Base-by-base conservation (phyloP, 179 eudicot species). In the Vitellaria paradoxa region DNA sequence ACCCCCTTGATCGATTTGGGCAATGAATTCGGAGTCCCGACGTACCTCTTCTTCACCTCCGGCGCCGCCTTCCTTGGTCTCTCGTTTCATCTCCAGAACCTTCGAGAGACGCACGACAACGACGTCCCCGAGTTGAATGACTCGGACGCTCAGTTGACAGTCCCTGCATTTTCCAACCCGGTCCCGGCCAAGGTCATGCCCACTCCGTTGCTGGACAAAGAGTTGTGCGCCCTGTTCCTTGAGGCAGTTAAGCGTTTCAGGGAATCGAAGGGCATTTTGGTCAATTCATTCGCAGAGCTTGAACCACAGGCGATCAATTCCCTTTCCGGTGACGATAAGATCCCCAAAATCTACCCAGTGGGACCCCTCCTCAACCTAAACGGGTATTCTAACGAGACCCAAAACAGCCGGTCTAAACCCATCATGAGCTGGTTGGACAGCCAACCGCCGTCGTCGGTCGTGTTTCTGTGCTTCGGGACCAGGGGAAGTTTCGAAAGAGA, bases 401-500 rank as follows among this genome's bases (percentile, higher is more conserved):
- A 68, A 52, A 6, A 46, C 69, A 8, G 40, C 63, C 0, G 59
- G 3, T 87, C 87, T 73, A 87, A 30, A 30, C 37, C 37, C 37
- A 30, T 30, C 37, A 30, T 30, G 37, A 30, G 37, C 37, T 30
- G 37, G 37, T 30, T 30, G 37, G 37, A 30, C 1, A 30, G 37
- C 37, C 37, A 30, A 30, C 37, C 37, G 37, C 37, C 37, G 37
- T 30, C 37, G 37, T 30, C 37, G 37, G 1, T 30, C 1, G 37
- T 30, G 37, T 30, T 85, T 60, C 68, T 89, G 4, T 89, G 88
- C 68, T 86, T 88, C 9, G 91, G 91, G 11, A 86, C 86, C 73
- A n/a, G 9, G 63, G 88, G 88, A 12, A 63, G 80, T 5, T 82
- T 88, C 11, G 76, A 75, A 1, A 79, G 9, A 5, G 78, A 60